These are phyloP conservation scores for Mariannaea sp. DNA, from an alignment of 2,329 filamentous ascomycete genomes.

Conservation along the genomic window DNA sequence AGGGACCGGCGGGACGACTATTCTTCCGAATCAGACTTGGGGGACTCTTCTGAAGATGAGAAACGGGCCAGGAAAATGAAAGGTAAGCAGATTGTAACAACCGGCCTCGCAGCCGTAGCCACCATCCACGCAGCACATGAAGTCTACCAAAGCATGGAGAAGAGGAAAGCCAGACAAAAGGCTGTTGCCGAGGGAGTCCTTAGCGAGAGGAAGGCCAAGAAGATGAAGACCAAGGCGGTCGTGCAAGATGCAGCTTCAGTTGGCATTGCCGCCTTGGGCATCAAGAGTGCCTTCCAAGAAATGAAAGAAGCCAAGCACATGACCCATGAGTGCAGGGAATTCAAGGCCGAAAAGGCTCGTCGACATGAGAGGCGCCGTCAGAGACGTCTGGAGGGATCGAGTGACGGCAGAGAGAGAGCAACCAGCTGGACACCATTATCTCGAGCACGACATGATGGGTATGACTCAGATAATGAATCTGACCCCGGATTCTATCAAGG, in stretches of 20 bases:
- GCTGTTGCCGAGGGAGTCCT: slow-evolving; percentile 60
- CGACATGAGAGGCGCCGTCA: slow-evolving; percentile 56
- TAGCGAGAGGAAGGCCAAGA: slow-evolving; percentile 56
- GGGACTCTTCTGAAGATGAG: slow-evolving; percentile 62
- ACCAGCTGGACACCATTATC: slow-evolving; percentile 52
- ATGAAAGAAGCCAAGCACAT: slow-evolving; percentile 60
- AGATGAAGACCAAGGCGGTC: slow-evolving; percentile 61
- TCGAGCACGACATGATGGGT: slow-evolving; percentile 45
- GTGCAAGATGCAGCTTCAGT: slow-evolving; percentile 64
- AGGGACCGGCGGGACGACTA: slow-evolving; percentile 51
- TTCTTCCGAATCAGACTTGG: slow-evolving; percentile 59
- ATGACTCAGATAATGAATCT: slow-evolving; percentile 47
- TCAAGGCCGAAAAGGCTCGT: slow-evolving; percentile 53
- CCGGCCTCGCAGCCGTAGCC: slow-evolving; percentile 61
- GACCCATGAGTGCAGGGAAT: slow-evolving; percentile 54
- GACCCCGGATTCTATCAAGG: slow-evolving; percentile 50
- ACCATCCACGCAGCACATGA: slow-evolving; percentile 65
- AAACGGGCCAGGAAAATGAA: slow-evolving; percentile 60
- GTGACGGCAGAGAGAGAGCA: slow-evolving; percentile 47
- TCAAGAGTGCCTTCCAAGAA: slow-evolving; percentile 61
- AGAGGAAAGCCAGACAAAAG: slow-evolving; percentile 56
- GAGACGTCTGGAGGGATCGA: slow-evolving; percentile 36
- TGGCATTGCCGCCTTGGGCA: slow-evolving; percentile 61
- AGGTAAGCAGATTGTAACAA: slow-evolving; percentile 65
- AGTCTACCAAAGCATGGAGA: slow-evolving; percentile 64